These are phyloP conservation scores for Colletotrichum tamarilloi DNA, from an alignment of 2,329 filamentous ascomycete genomes.

Conservation along the genomic window DNA sequence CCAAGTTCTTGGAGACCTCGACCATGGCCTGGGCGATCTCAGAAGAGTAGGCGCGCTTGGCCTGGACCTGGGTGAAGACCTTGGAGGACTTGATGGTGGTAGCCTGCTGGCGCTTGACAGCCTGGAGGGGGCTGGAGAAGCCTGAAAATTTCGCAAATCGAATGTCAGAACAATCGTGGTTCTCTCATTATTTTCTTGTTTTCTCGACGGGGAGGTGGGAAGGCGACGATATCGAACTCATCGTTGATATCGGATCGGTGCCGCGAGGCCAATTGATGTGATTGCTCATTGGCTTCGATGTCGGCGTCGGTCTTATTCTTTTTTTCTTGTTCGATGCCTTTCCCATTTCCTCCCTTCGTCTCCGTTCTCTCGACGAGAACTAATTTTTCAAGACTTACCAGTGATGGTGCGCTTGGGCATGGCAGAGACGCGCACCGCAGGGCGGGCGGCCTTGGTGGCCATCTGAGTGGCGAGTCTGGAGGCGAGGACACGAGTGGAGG, in stretches of 20 bases:
- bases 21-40: constrained; percentile 90
- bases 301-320: constrained; percentile 2
- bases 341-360: not conserved
- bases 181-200: not conserved
- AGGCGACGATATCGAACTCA: constrained; percentile 23
- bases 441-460: constrained; percentile 80
- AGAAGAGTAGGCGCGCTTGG: constrained; percentile 84
- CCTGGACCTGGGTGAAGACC: constrained; percentile 67
- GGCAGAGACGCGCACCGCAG: constrained; percentile 74
- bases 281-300: constrained; percentile 19
- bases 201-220: constrained; percentile 7
- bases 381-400: constrained; percentile 64
- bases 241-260: constrained; percentile 31
- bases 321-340: not conserved
- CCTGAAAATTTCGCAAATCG: constrained; percentile 51
- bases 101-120: constrained; percentile 80
- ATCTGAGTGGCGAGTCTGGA: constrained; percentile 82
- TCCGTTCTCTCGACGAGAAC: constrained; percentile 8
- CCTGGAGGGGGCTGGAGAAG: constrained; percentile 74
- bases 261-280: constrained; percentile 45
- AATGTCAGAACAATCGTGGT: constrained; percentile 40
- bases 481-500: constrained; percentile 80
- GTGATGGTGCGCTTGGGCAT: constrained; percentile 81
- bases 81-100: constrained; percentile 74
- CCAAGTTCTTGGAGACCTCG: constrained; percentile 90